Evolutionary conservation across 2,329 filamentous ascomycete genomes (phyloP).

Genomic region (Juglanconis oblonga): DNA sequence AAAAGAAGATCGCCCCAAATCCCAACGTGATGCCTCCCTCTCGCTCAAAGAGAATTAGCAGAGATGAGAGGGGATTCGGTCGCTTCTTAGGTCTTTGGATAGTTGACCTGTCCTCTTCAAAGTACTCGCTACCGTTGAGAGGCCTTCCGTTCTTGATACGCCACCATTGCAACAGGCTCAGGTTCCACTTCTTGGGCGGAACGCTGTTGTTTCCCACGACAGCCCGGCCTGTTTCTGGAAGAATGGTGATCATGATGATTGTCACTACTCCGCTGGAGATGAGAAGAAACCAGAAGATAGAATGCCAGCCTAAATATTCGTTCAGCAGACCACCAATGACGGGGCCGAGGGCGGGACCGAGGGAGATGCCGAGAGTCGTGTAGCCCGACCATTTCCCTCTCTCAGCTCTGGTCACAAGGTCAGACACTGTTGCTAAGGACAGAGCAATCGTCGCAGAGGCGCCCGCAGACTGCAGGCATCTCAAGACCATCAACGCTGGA

Average conservation of each 20-base stretch:
- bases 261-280: slow-evolving; percentile 42
- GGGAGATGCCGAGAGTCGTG: slow-evolving; percentile 42
- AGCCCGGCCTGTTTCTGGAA: slow-evolving; percentile 51
- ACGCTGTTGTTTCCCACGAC: slow-evolving; percentile 54
- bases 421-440: slow-evolving; percentile 44
- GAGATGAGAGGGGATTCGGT: slow-evolving; percentile 24
- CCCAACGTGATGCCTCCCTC: slow-evolving; percentile 25
- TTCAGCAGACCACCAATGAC: slow-evolving; percentile 57
- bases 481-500: slow-evolving; percentile 44
- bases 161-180: slow-evolving; percentile 7
- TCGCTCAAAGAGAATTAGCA: slow-evolving; percentile 24
- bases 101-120: background rate
- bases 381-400: slow-evolving; percentile 56
- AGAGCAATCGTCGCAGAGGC: slow-evolving; percentile 23
- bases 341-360: slow-evolving; percentile 50
- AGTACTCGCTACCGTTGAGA: background rate
- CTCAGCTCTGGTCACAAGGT: slow-evolving; percentile 60
- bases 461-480: slow-evolving; percentile 42
- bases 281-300: slow-evolving; percentile 61
- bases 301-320: slow-evolving; percentile 56
- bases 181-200: slow-evolving; percentile 25
- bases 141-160: slow-evolving; percentile 1
- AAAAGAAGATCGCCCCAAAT: slow-evolving; percentile 23
- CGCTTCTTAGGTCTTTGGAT: slow-evolving; percentile 15
- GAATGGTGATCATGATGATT: slow-evolving; percentile 41